Conservation (phyloP, 805 yeast genomes). For the Kodamaea leandrae region DNA sequence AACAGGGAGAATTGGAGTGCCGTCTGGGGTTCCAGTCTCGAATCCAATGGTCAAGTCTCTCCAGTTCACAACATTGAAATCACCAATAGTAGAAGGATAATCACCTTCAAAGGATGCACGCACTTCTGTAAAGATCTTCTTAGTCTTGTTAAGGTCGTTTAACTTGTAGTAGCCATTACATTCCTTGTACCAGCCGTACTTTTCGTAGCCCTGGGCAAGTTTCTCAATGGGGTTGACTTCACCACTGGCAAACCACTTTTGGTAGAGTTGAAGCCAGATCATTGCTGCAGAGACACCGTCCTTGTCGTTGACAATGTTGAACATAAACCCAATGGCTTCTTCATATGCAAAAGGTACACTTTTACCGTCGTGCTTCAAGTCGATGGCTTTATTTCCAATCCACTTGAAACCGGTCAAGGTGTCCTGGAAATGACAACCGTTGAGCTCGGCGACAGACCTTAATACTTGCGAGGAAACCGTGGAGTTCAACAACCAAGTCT, state of each 20-base stretch:
- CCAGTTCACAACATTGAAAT: constrained; percentile 59
- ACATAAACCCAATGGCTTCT: constrained; percentile 96
- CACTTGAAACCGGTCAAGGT: constrained; percentile 96
- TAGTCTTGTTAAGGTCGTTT: constrained; percentile 50
- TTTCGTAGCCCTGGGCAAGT: constrained; percentile 55
- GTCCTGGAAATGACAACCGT: constrained; percentile 66
- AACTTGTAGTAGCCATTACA: constrained; percentile 83
- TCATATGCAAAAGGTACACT: constrained; percentile 87
- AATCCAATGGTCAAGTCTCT: constrained; percentile 82
- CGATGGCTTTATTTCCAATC: constrained; percentile 89
- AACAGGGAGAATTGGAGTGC: constrained; percentile 63
- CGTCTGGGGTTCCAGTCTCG: constrained; percentile 63
- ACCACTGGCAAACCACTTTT: constrained; percentile 42
- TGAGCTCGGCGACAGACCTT: constrained; percentile 57
- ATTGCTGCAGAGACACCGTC: constrained; percentile 85
- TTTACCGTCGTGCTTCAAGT: constrained; percentile 60
- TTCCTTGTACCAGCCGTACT: constrained; percentile 80
- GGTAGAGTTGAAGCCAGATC: constrained; percentile 70
- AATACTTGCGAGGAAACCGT: constrained; percentile 91
- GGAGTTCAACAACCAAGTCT: constrained; percentile 68
- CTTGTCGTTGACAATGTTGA: constrained; percentile 78
- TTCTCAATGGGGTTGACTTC: constrained; percentile 45
- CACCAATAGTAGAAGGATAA: constrained; percentile 55
- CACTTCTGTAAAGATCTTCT: constrained; percentile 51
- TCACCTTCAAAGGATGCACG: constrained; percentile 30